A percentile compares a stretch with the other conserved stretches of the same genome.
Evolutionary conservation across 2,329 filamentous ascomycete species (phyloP).

Genomic region (Exophiala mesophila): DNA sequence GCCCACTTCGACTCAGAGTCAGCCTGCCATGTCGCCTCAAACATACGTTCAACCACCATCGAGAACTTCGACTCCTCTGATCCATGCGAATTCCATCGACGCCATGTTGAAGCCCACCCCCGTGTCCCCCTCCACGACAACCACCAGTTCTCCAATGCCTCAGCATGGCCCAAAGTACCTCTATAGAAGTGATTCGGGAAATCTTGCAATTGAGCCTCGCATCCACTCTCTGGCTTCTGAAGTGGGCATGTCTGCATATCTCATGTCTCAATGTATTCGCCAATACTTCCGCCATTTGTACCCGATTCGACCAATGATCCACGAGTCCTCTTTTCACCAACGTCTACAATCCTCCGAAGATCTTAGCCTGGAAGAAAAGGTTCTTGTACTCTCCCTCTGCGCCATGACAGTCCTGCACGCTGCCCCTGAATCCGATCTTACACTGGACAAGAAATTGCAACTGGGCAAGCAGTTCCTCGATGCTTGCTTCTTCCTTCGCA

Average conservation of each 20-base stretch:
- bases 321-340: slow-evolving; percentile 21
- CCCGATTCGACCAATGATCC: slow-evolving; percentile 25
- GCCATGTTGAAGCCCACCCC: slow-evolving; percentile 12
- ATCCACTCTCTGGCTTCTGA: slow-evolving; percentile 22
- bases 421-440: slow-evolving; percentile 24
- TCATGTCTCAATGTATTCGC: slow-evolving; percentile 27
- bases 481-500: slow-evolving; percentile 19
- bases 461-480: slow-evolving; percentile 25
- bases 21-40: slow-evolving; percentile 1
- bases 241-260: slow-evolving; percentile 22
- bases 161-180: slow-evolving; percentile 21
- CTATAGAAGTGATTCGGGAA: slow-evolving; percentile 24
- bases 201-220: slow-evolving; percentile 16
- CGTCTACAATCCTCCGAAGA: slow-evolving; percentile 21
- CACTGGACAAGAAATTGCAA: slow-evolving; percentile 22
- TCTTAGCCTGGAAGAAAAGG: slow-evolving; percentile 23
- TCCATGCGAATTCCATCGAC: slow-evolving; percentile 20
- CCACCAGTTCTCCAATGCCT: slow-evolving; percentile 22
- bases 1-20: slow-evolving; percentile 1
- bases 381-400: slow-evolving; percentile 24
- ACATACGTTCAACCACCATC: slow-evolving; percentile 14
- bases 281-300: slow-evolving; percentile 27
- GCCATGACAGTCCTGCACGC: slow-evolving; percentile 26
- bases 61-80: slow-evolving; percentile 16
- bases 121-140: slow-evolving; percentile 17